Evolutionary conservation across 345 rosid genomes (phyloP), one percentile per base, ranked within the genome.

Genomic region (Citrus hindsii): DNA sequence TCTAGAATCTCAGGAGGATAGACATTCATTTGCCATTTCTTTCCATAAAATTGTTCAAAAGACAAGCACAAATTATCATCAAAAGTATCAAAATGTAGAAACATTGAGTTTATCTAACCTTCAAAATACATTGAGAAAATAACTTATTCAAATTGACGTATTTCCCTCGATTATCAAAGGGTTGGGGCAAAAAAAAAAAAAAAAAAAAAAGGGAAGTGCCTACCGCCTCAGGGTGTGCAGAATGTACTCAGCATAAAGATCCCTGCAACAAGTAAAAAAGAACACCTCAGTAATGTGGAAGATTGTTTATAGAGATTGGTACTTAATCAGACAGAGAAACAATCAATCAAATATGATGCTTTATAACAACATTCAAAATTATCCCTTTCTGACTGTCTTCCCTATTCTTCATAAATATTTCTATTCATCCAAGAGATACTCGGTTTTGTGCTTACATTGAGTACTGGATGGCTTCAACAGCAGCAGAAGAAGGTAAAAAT

Each of bases 201-300:
- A n/a, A n/a, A 69, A 73, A 24, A 37, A 8, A 37, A 48, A 32
- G 7, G 5, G 42, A 27, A 21, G 24, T 61, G 76, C 70, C 85
- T 88, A 94, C 79, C 87, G 83, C 92, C 96, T 88, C 86, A 94
- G 85, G 40, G 93, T 86, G 75, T 93, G 94, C 81, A 92, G 78
- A 76, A 92, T 85, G 85, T 92, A 92, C 77, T 89, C 94, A 7
- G 97, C 94, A 79, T 95, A 95, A 5, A 95, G 90, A 84, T 95
- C 97, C 97, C 99, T 93, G 92, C 85, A 80, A 13, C 24, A 77
- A 42, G 42, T 16, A 71, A 56, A n/a, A 63, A 69, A 16, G 53
- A 85, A 71, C 73, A 48, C 67, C 67, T 85, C 81, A 61, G 74
- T 24, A 33, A 40, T 27, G 28, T 40, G 38, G 48, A 60, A 72